These are phyloP conservation scores for Stentor coeruleus DNA, from an alignment of 73 alveolate genomes.

Conservation along the genomic window DNA sequence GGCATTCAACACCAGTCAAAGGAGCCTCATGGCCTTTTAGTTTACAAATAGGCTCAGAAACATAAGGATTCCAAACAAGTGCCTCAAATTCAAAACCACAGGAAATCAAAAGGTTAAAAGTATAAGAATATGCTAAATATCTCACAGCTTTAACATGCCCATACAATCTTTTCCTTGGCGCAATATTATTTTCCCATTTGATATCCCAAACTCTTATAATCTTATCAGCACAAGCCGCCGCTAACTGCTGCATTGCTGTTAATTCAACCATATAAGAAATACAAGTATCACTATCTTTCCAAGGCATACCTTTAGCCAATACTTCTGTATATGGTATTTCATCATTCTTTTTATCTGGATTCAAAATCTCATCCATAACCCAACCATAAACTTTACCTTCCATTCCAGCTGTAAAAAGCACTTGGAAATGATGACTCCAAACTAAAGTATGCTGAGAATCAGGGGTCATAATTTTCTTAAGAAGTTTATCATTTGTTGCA, in stretches of 20 bases:
- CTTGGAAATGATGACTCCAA: conserved; percentile 44
- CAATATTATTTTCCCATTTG: conserved; percentile 34
- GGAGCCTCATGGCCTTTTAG: conserved; percentile 72
- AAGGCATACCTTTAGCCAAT: conserved; percentile 60
- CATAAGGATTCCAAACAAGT: conserved; percentile 71
- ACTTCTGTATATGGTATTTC: conserved; percentile 47
- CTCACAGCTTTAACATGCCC: conserved; percentile 74
- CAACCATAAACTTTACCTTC: conserved; percentile 65
- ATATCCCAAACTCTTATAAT: conserved; percentile 61
- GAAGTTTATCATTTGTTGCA: conserved; percentile 39
- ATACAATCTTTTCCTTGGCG: conserved; percentile 46
- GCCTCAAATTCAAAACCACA: conserved; percentile 56
- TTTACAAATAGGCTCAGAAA: conserved; percentile 47
- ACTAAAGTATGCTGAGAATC: conserved; percentile 54
- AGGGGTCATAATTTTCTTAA: conserved; percentile 51
- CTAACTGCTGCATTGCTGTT: conserved; percentile 58
- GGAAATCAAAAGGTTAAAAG: conserved; percentile 45
- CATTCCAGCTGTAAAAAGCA: conserved; percentile 62
- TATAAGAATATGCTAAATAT: conserved; percentile 64
- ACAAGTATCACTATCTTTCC: conserved; percentile 51
- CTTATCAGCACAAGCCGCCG: conserved; percentile 64
- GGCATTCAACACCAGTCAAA: conserved; percentile 69
- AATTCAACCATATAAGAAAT: conserved; percentile 54
- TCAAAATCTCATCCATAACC: conserved; percentile 52
- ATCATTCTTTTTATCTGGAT: conserved; percentile 40